A percentile compares a stretch with the other conserved stretches of the same genome.
Evolutionary conservation across 1,284 basidiomycete species (phyloP).

Genomic region (Marasmius oreades): DNA sequence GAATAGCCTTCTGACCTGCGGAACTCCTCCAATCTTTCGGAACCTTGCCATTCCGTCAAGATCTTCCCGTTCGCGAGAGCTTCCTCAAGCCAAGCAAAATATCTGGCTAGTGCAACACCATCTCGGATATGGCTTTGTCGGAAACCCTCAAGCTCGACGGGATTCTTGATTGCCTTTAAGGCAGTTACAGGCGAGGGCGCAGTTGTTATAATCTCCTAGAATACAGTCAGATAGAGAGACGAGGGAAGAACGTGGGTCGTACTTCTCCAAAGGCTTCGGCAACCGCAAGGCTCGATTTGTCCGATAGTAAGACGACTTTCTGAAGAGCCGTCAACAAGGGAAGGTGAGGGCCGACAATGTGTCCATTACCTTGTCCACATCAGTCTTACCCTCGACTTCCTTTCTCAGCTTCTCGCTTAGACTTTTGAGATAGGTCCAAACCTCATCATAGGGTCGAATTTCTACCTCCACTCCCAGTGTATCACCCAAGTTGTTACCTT

Average conservation of each 20-base stretch:
- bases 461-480: slow-evolving; percentile 65
- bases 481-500: slow-evolving; percentile 39
- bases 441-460: slow-evolving; percentile 67
- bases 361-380: slow-evolving; percentile 36
- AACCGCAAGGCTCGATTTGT: slow-evolving; percentile 76
- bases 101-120: slow-evolving; percentile 82
- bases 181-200: slow-evolving; percentile 75
- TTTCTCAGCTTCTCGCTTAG: slow-evolving; percentile 41
- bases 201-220: slow-evolving; percentile 54
- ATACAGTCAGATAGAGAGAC: slow-evolving; percentile 9
- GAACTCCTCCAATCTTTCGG: slow-evolving; percentile 76
- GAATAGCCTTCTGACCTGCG: slow-evolving; percentile 57
- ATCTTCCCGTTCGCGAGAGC: slow-evolving; percentile 62
- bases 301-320: slow-evolving; percentile 59
- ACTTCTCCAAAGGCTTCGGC: slow-evolving; percentile 73
- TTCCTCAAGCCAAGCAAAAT: slow-evolving; percentile 95
- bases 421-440: slow-evolving; percentile 60
- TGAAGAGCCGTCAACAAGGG: slow-evolving; percentile 17
- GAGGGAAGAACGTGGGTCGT: slow-evolving; percentile 17
- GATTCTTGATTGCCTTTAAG: slow-evolving; percentile 90
- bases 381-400: slow-evolving; percentile 28
- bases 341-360: neutral
- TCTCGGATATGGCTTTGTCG: slow-evolving; percentile 87
- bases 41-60: slow-evolving; percentile 80
- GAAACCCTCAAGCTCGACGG: slow-evolving; percentile 86